Conservation (phyloP, 176 grass and related monocot species). For the Oryza rufipogon region DNA sequence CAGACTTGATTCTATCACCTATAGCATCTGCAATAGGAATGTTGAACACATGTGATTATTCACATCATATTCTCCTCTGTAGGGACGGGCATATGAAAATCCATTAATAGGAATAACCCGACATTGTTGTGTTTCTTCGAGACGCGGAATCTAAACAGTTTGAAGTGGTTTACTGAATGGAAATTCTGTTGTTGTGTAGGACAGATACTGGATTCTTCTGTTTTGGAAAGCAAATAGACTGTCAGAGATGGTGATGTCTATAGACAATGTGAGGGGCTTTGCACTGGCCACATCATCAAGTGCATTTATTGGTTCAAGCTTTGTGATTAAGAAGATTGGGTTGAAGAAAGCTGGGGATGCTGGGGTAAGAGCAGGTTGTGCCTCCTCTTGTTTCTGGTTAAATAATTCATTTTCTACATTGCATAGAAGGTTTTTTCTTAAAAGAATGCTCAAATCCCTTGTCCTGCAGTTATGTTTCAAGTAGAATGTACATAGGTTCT, state of each 20-base stretch:
- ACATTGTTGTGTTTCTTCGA: not conserved
- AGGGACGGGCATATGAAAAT: not conserved
- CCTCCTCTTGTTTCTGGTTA: conserved; percentile 36
- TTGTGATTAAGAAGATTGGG: conserved; percentile 90
- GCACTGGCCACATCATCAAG: conserved; percentile 75
- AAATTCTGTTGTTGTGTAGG: conserved; percentile 5
- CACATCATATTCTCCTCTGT: not conserved
- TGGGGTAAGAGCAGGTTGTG: conserved; percentile 78
- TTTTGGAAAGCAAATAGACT: conserved; percentile 6
- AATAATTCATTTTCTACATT: not conserved
- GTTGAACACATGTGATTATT: not conserved
- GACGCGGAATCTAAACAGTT: not conserved
- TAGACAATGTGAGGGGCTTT: conserved; percentile 76
- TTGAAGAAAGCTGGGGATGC: conserved; percentile 71
- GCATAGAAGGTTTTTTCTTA: not conserved
- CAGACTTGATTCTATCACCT: conserved; percentile 1
- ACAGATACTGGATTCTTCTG: not conserved
- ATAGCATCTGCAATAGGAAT: not conserved
- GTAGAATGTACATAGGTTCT: not conserved
- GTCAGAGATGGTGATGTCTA: conserved; percentile 54
- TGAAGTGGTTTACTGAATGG: not conserved
- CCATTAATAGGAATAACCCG: not conserved
- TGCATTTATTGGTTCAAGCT: conserved; percentile 91
- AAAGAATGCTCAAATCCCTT: not conserved
- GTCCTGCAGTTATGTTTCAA: not conserved